Percentiles rank a stretch among this genome's conserved stretches.
Evolutionary conservation across 768 basidiomycete genomes (phyloP).

Genomic region (Coprinopsis sp.): DNA sequence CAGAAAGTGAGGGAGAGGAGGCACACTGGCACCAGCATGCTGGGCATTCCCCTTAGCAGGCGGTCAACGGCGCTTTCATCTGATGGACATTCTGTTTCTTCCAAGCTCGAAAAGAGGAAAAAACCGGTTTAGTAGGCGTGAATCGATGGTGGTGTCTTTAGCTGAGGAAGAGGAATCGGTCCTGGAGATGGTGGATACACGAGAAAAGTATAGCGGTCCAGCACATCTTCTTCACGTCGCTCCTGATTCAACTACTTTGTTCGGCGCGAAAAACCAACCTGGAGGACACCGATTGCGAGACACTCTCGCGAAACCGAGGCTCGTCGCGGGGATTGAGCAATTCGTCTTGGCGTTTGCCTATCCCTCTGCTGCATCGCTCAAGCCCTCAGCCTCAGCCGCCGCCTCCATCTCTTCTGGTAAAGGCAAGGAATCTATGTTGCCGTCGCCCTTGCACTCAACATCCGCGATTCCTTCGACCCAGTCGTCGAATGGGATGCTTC

Average conservation of each 20-base stretch:
- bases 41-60: background rate
- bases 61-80: background rate
- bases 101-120: too few species aligned
- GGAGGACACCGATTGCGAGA: background rate
- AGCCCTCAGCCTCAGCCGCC: background rate
- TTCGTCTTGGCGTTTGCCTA: background rate
- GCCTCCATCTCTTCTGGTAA: background rate
- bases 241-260: background rate
- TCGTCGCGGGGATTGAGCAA: conserved; percentile 1
- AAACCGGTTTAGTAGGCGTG: too few species aligned
- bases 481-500: too few species aligned
- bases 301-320: background rate
- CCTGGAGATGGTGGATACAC: background rate
- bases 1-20: background rate
- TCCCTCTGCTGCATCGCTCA: background rate
- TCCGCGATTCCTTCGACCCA: too few species aligned
- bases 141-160: too few species aligned
- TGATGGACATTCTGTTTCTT: too few species aligned
- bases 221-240: background rate
- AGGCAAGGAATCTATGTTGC: background rate
- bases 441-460: too few species aligned
- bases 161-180: background rate
- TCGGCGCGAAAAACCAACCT: background rate
- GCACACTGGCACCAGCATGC: background rate
- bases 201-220: background rate